Base-by-base conservation (phyloP, 805 yeast species). In the Middelhovenomyces tepae region DNA sequence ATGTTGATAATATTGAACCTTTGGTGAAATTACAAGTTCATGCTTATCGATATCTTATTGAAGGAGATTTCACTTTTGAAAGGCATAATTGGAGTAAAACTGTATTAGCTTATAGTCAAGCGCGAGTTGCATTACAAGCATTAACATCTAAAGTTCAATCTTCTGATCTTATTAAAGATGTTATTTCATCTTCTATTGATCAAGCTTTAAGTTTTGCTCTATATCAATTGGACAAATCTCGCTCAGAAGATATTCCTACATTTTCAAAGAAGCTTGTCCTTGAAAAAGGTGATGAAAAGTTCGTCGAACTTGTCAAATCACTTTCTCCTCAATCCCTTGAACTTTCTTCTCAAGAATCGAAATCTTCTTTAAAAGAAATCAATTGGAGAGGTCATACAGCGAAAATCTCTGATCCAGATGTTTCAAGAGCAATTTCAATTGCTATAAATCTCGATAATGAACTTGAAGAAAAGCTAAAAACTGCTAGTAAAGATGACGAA, bases 301-400 rank as follows among this genome's bases (percentile, higher is more conserved):
- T 68, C 5, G 59, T 65, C 15, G 50, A 51, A 13, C 44, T 71
- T 3, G 60, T 78, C 13, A 46, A 51, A 23, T 38, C 51, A 2
- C 40, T 54, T 17, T 72, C 56, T 31, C 48, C 53, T 11, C 35
- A 36, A 3, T 50, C 48, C 18, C 37, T 53, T 23, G 42, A 35
- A n/a, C 44, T 44, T 13, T 44, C 40, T 11, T 22, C 37, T n/a
- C 16, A 31, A 5, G 5, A 45, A 31, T 27, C 26, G 31, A 32
- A 34, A 29, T 48, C 47, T 3, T 47, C 49, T 16, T 63, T 69
- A 17, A 70, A 68, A 30, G 64, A 63, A 23, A 56, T 80, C 16
- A 47, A 64, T 32, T 78, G 80, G 71, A 61, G 84, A 43, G 62
- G 67, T 13, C 76, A 76, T 52, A 58, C 65, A 7, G 94, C 95